These are phyloP conservation scores for Haplosporangium sp. DNA, from an alignment of 371 early-diverging fungal species.

Conservation along the genomic window DNA sequence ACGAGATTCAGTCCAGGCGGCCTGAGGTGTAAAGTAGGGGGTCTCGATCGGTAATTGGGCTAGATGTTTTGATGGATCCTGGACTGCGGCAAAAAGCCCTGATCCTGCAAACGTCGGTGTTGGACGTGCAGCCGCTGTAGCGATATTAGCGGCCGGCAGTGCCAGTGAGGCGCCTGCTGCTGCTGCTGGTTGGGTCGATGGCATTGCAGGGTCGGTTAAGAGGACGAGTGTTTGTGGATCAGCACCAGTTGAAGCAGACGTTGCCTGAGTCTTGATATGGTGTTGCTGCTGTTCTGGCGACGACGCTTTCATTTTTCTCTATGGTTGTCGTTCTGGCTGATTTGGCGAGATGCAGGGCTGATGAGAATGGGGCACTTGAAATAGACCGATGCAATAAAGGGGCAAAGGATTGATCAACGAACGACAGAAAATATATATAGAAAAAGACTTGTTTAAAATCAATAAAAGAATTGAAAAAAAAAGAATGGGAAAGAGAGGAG, in stretches of 20 bases:
- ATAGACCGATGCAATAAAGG: slow-evolving; percentile 1
- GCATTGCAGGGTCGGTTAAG: slow-evolving; percentile 20
- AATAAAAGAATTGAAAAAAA: neutral
- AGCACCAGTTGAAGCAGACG: slow-evolving; percentile 8
- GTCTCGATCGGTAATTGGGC: slow-evolving; percentile 34
- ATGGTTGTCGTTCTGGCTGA: neutral
- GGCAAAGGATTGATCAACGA: neutral
- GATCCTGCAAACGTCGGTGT: slow-evolving; percentile 27
- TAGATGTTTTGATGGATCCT: slow-evolving; percentile 25
- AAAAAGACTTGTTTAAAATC: neutral
- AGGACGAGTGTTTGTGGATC: slow-evolving; percentile 17
- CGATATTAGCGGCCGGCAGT: slow-evolving; percentile 5
- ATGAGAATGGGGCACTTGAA: neutral
- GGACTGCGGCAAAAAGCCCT: slow-evolving; percentile 29
- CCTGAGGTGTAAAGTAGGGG: slow-evolving; percentile 37
- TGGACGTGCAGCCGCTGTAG: slow-evolving; percentile 20
- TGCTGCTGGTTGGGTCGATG: slow-evolving; percentile 6
- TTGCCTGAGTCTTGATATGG: slow-evolving; percentile 2
- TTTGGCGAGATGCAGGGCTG: neutral
- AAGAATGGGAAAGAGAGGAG: slow-evolving; percentile 5
- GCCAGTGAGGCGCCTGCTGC: slow-evolving; percentile 6
- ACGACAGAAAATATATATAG: no score
- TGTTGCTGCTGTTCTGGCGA: slow-evolving; percentile 15
- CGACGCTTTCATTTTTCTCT: slow-evolving; percentile 27
- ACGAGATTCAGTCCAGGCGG: slow-evolving; percentile 30